Percentiles rank a stretch among this genome's conserved stretches.
These are phyloP conservation scores for Sclerotinia spermophila DNA, from an alignment of 2,329 filamentous ascomycete species.

Conservation along the genomic window DNA sequence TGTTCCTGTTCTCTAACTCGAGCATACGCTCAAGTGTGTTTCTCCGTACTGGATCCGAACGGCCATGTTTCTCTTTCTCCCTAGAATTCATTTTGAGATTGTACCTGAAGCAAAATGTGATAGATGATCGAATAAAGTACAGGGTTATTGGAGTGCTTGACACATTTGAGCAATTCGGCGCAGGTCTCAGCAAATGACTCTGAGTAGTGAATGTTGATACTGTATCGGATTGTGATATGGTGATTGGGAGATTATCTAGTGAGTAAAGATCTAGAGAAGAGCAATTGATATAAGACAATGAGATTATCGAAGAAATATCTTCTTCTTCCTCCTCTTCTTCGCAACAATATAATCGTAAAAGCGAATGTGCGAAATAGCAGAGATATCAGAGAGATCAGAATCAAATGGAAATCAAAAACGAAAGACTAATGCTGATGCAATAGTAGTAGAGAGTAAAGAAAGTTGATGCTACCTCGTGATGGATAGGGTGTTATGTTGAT, in stretches of 20 bases:
- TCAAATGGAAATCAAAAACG: not conserved
- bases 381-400: not conserved
- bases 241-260: constrained; percentile 5
- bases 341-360: not conserved
- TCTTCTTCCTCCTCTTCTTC: not conserved
- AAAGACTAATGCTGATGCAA: constrained; percentile 7
- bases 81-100: constrained; percentile 21
- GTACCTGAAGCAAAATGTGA: constrained; percentile 7
- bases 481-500: too few relatives aligned
- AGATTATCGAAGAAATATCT: not conserved
- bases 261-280: not conserved
- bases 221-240: not conserved
- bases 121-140: constrained; percentile 6
- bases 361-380: not conserved
- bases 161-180: constrained; percentile 1
- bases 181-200: not conserved
- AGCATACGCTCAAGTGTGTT: constrained; percentile 53
- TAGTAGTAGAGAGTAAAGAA: not conserved
- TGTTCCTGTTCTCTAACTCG: constrained; percentile 55
- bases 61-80: constrained; percentile 22
- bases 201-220: not conserved
- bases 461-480: not conserved
- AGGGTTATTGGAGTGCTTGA: not conserved
- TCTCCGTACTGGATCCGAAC: constrained; percentile 22
- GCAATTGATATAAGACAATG: constrained; percentile 3